phyloP scores from a whole-genome alignment of 805 yeast species.

The Barnettozyma californica region DNA sequence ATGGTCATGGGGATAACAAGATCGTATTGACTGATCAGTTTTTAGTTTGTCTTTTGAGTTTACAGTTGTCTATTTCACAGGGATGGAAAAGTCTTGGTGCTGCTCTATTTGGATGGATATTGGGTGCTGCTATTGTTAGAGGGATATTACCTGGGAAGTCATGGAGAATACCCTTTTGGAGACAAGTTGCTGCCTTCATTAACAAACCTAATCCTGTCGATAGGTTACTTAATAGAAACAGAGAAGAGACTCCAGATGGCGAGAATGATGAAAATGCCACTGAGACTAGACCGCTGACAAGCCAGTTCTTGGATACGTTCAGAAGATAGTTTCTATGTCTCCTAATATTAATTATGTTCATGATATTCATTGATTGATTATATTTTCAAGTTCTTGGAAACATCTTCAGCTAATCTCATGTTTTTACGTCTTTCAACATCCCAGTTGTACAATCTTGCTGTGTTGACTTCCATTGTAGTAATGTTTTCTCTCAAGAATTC shows the following conservation, averaged over 20 bases:
- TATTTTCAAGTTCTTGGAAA: slow-evolving; percentile 31
- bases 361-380: slow-evolving; percentile 1
- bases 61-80: slow-evolving; percentile 30
- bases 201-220: slow-evolving; percentile 4
- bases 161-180: slow-evolving; percentile 34
- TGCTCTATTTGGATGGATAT: slow-evolving; percentile 31
- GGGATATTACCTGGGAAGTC: slow-evolving; percentile 34
- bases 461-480: slow-evolving; percentile 96
- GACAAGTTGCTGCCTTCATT: slow-evolving; percentile 1
- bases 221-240: slow-evolving; percentile 5
- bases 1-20: slow-evolving; percentile 13
- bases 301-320: slow-evolving; percentile 44
- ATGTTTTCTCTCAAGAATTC: slow-evolving; percentile 83
- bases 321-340: slow-evolving; percentile 25
- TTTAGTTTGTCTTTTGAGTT: slow-evolving; percentile 27
- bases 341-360: background rate
- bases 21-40: slow-evolving; percentile 29
- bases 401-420: slow-evolving; percentile 38
- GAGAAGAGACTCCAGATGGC: slow-evolving; percentile 13
- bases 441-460: slow-evolving; percentile 88
- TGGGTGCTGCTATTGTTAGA: slow-evolving; percentile 30
- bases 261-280: slow-evolving; percentile 21
- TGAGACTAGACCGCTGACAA: slow-evolving; percentile 39
- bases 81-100: slow-evolving; percentile 25
- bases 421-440: slow-evolving; percentile 69